Percentiles rank a stretch among this genome's conserved stretches.
phyloP scores from a whole-genome alignment of 2,329 filamentous ascomycete genomes.

The Xylariales sp. region DNA sequence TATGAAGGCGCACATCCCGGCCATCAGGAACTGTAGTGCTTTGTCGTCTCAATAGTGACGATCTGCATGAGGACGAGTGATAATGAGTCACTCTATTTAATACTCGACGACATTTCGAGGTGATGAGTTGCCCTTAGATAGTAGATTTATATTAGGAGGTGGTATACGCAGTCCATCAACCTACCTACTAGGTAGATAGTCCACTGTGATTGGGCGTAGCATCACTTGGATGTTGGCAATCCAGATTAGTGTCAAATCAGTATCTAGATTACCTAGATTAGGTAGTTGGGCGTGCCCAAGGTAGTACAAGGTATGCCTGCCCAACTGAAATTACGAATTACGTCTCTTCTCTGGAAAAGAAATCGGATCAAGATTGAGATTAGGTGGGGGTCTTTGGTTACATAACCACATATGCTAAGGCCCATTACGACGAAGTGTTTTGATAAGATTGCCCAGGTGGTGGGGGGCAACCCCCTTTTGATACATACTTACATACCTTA shows the following conservation, averaged over 20 bases:
- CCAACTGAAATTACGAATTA: too few relatives aligned
- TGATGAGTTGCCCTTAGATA: not conserved
- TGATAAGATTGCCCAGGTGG: too few relatives aligned
- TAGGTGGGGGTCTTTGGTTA: too few relatives aligned
- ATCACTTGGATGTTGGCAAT: not conserved
- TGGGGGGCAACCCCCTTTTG: too few relatives aligned
- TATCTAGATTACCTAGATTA: too few relatives aligned
- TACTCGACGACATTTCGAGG: not conserved
- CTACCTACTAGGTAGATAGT: not conserved
- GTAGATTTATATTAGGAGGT: not conserved
- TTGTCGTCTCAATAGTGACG: not conserved
- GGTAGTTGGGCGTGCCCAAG: too few relatives aligned
- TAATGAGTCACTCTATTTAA: not conserved
- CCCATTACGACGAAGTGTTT: too few relatives aligned
- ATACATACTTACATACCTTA: not conserved
- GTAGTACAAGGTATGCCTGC: too few relatives aligned
- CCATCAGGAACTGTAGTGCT: not conserved
- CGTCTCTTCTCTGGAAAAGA: too few relatives aligned
- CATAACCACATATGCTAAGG: too few relatives aligned
- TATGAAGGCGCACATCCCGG: not conserved
- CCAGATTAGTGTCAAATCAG: not conserved
- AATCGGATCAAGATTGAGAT: too few relatives aligned
- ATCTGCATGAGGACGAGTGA: not conserved
- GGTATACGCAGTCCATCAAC: too few relatives aligned
- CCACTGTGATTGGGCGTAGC: not conserved